phyloP scores from a whole-genome alignment of 1,284 basidiomycete species.

The Fomes fomentarius region DNA sequence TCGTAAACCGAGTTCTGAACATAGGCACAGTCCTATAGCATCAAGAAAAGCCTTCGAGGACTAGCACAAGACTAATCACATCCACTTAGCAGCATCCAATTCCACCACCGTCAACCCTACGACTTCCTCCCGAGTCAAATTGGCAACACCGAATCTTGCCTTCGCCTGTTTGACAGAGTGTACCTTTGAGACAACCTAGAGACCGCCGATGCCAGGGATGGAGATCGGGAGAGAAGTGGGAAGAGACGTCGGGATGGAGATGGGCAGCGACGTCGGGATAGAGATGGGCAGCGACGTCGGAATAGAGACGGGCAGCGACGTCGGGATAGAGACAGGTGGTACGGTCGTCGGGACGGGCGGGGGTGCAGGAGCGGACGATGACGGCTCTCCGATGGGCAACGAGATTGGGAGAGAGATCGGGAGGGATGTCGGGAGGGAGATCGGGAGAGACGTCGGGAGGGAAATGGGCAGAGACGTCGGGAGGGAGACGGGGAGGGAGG shows the following conservation, averaged over 20 bases:
- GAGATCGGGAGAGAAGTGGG: conserved; percentile 4
- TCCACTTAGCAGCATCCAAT: no score
- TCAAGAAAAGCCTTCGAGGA: no score
- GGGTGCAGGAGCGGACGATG: neutral
- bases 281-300: conserved; percentile 9
- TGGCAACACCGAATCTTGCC: no score
- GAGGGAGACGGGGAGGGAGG: neutral
- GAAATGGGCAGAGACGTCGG: conserved; percentile 1
- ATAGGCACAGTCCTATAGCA: no score
- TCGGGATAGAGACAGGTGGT: neutral
- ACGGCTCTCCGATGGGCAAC: neutral
- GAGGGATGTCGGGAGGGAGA: neutral
- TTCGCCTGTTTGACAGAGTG: neutral
- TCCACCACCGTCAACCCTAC: no score
- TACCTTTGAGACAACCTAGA: no score
- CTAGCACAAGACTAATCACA: no score
- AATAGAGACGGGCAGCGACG: neutral
- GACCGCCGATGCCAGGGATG: no score
- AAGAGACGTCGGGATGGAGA: conserved; percentile 2
- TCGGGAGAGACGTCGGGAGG: neutral
- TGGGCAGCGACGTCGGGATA: conserved; percentile 3
- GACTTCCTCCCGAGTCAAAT: no score
- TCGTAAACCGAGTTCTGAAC: no score
- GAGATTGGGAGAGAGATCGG: neutral
- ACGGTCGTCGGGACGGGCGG: neutral